Base-by-base conservation (phyloP, 2,329 filamentous ascomycete species). In the Colletotrichum sp. region DNA sequence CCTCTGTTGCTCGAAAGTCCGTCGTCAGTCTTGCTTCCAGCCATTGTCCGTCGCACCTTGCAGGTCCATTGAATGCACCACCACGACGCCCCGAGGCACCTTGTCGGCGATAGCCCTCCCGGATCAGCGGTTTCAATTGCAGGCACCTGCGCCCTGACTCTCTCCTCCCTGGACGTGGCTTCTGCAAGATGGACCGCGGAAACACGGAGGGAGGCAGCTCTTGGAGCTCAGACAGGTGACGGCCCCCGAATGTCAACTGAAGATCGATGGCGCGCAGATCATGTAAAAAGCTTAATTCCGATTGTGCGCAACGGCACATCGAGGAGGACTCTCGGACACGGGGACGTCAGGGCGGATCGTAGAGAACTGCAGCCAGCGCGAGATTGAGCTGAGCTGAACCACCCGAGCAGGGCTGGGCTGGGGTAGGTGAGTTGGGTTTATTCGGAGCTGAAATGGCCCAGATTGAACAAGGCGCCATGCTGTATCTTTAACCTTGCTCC, bases 261-360 rank as follows among this genome's bases (percentile, higher is more conserved):
- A 67, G 62, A 67, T 32, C 18, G 73, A 61, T 34, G 43, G 73
- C 56, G 66, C 43, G 69, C 38, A 66, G 43, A 62, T 72, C 56
- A 28, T 67, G 69, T 70, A 43, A 18, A 62, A 72, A 75, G 62
- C 69, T 72, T 72, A 64, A 75, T 62, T 64, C 36, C 30, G 18
- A 62, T 58, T 38, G 34, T 38, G 61, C 24, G 38, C 28, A 30
- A 34, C 58, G 38, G 34, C 32, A 24, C 16, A 36, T 32, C 16
- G 24, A 66, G 34, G 13, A 34, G 43, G n/a, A 52, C 43, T 52
- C 26, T 34, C 48, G 24, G 62, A 34, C 28, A 60, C 24, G 24
- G 15, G 28, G 71, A 66, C 30, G 28, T 74, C 61, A 74, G 60
- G 68, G 67, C 67, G 26, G 67, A 71, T 28, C 34, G 13, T 60